A percentile compares a stretch with the other conserved stretches of the same genome.
Evolutionary conservation across 495 filamentous ascomycete species (phyloP).

Genomic region (Parathielavia appendiculata): DNA sequence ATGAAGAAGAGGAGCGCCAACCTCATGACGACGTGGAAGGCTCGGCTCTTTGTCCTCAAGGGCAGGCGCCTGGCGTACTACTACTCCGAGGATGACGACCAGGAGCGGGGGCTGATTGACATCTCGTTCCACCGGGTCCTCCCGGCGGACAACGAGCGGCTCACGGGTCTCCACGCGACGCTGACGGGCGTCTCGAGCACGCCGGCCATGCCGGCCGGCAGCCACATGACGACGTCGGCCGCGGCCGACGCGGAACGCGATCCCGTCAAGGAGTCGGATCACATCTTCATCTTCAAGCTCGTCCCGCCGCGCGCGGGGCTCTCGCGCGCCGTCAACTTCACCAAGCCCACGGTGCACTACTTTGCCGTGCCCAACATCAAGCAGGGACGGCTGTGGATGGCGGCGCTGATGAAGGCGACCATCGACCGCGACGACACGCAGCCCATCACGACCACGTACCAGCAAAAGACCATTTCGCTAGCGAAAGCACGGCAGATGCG

Average conservation of each 20-base stretch:
- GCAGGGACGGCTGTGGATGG: slow-evolving; percentile 95
- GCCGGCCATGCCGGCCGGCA: slow-evolving; percentile 64
- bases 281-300: slow-evolving; percentile 96
- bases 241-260: slow-evolving; percentile 40
- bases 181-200: slow-evolving; percentile 79
- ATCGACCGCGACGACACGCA: slow-evolving; percentile 86
- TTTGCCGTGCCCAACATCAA: slow-evolving; percentile 90
- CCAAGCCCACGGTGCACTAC: slow-evolving; percentile 93
- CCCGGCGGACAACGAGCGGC: slow-evolving; percentile 84
- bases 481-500: slow-evolving; percentile 77
- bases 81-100: slow-evolving; percentile 84
- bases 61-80: slow-evolving; percentile 92
- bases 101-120: slow-evolving; percentile 94
- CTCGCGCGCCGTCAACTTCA: slow-evolving; percentile 89
- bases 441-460: slow-evolving; percentile 81
- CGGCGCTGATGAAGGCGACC: slow-evolving; percentile 96
- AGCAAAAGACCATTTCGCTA: slow-evolving; percentile 86
- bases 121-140: slow-evolving; percentile 95
- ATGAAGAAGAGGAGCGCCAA: slow-evolving; percentile 99
- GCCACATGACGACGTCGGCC: slow-evolving; percentile 52
- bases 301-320: slow-evolving; percentile 85
- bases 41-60: slow-evolving; percentile 85
- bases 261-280: slow-evolving; percentile 45
- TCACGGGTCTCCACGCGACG: slow-evolving; percentile 86
- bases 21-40: slow-evolving; percentile 95